These are phyloP conservation scores for Sclerotinia spermophila DNA, from an alignment of 2,329 filamentous ascomycete species.

Conservation along the genomic window DNA sequence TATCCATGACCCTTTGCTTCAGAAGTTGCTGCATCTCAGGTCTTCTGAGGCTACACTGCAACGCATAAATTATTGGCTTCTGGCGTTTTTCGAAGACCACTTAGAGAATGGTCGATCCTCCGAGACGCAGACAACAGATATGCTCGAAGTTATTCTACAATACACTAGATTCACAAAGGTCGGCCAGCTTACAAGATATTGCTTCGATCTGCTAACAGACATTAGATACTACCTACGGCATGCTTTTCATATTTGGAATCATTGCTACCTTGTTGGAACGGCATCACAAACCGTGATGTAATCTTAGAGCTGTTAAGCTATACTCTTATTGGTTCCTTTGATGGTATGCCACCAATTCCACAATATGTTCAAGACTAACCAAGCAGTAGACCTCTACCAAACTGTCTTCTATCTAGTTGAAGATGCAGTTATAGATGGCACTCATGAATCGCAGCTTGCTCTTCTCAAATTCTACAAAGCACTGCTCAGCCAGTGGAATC, in stretches of 20 bases:
- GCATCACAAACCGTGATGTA: constrained; percentile 48
- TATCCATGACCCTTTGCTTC: constrained; percentile 70
- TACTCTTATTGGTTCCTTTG: constrained; percentile 52
- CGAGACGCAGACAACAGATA: constrained; percentile 48
- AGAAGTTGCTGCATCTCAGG: constrained; percentile 69
- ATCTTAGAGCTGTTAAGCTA: constrained; percentile 58
- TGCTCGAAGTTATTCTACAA: constrained; percentile 52
- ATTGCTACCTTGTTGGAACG: constrained; percentile 62
- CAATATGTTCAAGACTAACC: background rate
- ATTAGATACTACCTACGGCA: constrained; percentile 37
- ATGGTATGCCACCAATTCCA: constrained; percentile 42
- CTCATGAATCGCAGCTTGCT: constrained; percentile 50
- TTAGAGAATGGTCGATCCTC: constrained; percentile 51
- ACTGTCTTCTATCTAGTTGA: constrained; percentile 53
- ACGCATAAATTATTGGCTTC: constrained; percentile 58
- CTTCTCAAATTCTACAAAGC: constrained; percentile 65
- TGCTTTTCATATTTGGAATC: constrained; percentile 47
- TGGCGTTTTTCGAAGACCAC: constrained; percentile 52
- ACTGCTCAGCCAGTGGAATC: constrained; percentile 60
- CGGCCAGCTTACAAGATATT: constrained; percentile 16
- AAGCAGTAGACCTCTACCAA: constrained; percentile 46
- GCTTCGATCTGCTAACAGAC: constrained; percentile 22
- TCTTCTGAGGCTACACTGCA: constrained; percentile 50
- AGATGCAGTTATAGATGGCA: constrained; percentile 47
- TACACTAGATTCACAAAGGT: constrained; percentile 58